phyloP scores from a whole-genome alignment of 2,329 filamentous ascomycete genomes.

The Chaetomium olivaceum region DNA sequence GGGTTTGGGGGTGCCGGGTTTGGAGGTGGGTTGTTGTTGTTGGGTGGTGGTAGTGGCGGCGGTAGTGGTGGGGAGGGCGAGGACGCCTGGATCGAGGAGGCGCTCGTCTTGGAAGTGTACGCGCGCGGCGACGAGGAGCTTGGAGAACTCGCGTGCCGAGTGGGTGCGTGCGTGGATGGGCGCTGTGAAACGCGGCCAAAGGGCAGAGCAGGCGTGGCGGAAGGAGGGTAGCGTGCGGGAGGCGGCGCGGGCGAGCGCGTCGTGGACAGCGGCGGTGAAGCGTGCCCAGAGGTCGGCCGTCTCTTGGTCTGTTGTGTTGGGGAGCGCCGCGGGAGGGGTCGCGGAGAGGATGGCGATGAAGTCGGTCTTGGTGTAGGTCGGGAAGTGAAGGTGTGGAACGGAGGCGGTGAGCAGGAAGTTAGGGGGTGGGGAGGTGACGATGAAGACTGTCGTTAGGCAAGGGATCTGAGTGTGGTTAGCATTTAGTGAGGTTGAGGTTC shows the following conservation, averaged over 20 bases:
- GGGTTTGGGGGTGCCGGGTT: neutral
- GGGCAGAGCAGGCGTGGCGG: slow-evolving; percentile 64
- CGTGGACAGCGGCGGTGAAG: slow-evolving; percentile 83
- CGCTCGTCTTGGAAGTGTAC: slow-evolving; percentile 71
- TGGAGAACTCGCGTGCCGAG: slow-evolving; percentile 77
- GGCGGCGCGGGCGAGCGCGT: slow-evolving; percentile 78
- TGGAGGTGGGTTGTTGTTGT: neutral
- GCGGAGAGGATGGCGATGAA: slow-evolving; percentile 73
- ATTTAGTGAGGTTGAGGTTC: slow-evolving; percentile 4
- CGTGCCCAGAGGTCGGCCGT: slow-evolving; percentile 73
- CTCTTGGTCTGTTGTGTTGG: slow-evolving; percentile 54
- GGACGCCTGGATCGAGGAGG: slow-evolving; percentile 66
- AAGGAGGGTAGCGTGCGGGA: slow-evolving; percentile 78
- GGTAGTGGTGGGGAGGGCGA: slow-evolving; percentile 36
- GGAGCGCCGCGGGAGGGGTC: slow-evolving; percentile 51
- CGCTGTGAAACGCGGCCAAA: slow-evolving; percentile 84
- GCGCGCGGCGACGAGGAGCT: slow-evolving; percentile 71
- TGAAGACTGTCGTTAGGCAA: slow-evolving; percentile 72
- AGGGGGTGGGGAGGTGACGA: slow-evolving; percentile 71
- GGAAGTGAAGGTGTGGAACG: slow-evolving; percentile 77
- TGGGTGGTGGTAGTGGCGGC: neutral
- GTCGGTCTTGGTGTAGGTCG: slow-evolving; percentile 79
- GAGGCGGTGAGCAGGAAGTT: slow-evolving; percentile 69
- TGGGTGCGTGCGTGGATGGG: slow-evolving; percentile 76
- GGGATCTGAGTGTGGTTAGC: slow-evolving; percentile 62